Percentiles rank a stretch among this genome's conserved stretches.
These are phyloP conservation scores for Fomitopsis betulina DNA, from an alignment of 1,284 basidiomycete species.

Conservation along the genomic window DNA sequence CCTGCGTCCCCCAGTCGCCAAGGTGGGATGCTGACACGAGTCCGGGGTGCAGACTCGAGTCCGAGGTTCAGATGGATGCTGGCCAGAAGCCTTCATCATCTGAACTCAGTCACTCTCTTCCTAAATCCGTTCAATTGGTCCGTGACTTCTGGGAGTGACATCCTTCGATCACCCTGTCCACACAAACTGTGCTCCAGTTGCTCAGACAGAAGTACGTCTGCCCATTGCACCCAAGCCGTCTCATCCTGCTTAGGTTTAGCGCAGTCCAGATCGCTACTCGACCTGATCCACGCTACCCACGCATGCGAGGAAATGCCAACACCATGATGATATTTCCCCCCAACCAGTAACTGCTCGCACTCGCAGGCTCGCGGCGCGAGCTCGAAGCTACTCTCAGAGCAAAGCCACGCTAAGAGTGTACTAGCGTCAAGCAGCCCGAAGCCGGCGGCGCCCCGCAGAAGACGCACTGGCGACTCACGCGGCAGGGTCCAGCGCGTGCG, in stretches of 20 bases:
- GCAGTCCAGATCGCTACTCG: neutral
- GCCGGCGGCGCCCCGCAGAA: neutral
- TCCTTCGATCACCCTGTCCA: too few species aligned
- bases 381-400: neutral
- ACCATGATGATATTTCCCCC: neutral
- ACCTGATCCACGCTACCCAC: neutral
- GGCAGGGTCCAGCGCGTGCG: neutral
- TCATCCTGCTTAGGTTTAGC: too few species aligned
- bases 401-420: neutral
- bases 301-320: neutral
- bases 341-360: neutral
- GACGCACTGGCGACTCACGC: neutral
- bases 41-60: neutral
- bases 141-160: too few species aligned
- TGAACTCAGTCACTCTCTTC: neutral
- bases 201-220: too few species aligned
- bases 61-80: neutral
- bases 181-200: too few species aligned
- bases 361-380: neutral
- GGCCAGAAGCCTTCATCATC: neutral
- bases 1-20: neutral
- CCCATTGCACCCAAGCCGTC: too few species aligned
- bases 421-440: neutral
- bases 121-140: neutral
- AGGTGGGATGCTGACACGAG: neutral